A percentile compares a stretch with the other conserved stretches of the same genome.
Evolutionary conservation across 176 grass and related monocot genomes (phyloP).

Genomic region (Raddia distichophylla): DNA sequence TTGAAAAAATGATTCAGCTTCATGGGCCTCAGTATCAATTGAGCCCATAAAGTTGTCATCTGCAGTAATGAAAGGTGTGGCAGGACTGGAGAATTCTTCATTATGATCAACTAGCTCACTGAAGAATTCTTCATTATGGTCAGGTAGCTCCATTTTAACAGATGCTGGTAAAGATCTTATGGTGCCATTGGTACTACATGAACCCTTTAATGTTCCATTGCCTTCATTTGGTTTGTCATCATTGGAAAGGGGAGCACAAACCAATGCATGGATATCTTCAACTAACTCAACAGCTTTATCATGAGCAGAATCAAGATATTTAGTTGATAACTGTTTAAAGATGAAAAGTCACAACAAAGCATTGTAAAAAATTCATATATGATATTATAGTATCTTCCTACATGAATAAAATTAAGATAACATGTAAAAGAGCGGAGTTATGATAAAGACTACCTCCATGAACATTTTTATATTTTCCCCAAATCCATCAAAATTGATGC

Average conservation of each 20-base stretch:
- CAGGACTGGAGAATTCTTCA: conserved; percentile 18
- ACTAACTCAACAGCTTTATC: conserved; percentile 61
- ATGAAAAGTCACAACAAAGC: conserved; percentile 27
- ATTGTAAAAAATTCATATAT: conserved; percentile 12
- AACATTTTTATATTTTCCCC: conserved; percentile 52
- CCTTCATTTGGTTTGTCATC: conserved; percentile 11
- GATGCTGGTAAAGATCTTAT: conserved; percentile 18
- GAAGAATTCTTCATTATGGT: too few species aligned
- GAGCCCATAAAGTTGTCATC: conserved; percentile 14
- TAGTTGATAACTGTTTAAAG: conserved; percentile 42
- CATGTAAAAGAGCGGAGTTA: conserved; percentile 4
- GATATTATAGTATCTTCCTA: conserved; percentile 12
- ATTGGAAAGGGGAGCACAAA: conserved; percentile 29
- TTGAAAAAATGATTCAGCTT: conserved; percentile 41
- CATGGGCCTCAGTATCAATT: conserved; percentile 27
- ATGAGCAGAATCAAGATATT: conserved; percentile 54
- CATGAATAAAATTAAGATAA: conserved; percentile 4
- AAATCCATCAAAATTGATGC: conserved; percentile 36
- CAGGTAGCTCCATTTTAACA: conserved; percentile 26
- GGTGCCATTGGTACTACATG: not conserved
- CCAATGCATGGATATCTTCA: conserved; percentile 51
- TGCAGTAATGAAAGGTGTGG: not conserved
- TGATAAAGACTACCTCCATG: conserved; percentile 47
- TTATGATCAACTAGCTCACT: not conserved
- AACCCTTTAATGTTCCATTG: conserved; percentile 9